These are phyloP conservation scores for Dillenia suffruticosa DNA, from an alignment of 164 flowering plant species.

Conservation along the genomic window DNA sequence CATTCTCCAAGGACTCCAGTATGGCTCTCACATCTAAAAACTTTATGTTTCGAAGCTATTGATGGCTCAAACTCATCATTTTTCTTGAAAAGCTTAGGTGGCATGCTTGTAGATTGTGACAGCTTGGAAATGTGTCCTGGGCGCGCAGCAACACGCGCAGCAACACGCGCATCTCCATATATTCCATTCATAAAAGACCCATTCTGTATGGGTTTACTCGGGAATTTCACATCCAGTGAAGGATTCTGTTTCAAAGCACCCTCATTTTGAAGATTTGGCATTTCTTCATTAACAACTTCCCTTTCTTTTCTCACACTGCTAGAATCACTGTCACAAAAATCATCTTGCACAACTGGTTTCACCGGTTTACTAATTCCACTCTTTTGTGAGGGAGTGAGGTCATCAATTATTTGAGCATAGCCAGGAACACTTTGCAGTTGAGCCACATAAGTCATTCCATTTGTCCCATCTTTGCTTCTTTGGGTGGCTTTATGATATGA, in stretches of 20 bases:
- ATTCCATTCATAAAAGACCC: constrained; percentile 15
- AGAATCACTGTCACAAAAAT: constrained; percentile 7
- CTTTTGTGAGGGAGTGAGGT: constrained; percentile 16
- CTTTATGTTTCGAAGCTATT: constrained; percentile 10
- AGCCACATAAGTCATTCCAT: constrained; percentile 42
- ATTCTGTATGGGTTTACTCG: constrained; percentile 3
- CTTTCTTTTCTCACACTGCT: constrained; percentile 6
- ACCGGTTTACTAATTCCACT: constrained; percentile 10
- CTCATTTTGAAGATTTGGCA: too few species aligned
- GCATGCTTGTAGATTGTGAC: constrained; percentile 13
- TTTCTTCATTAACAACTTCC: too few species aligned
- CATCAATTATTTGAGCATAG: constrained; percentile 44
- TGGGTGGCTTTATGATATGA: constrained; percentile 36
- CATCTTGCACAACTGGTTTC: constrained; percentile 9
- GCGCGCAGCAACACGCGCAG: constrained; percentile 8
- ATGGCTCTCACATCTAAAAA: constrained; percentile 11
- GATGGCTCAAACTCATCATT: constrained; percentile 7
- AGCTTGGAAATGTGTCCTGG: constrained; percentile 9
- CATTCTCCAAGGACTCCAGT: neutral
- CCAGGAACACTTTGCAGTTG: constrained; percentile 47
- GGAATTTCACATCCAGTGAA: constrained; percentile 1
- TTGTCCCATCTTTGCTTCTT: constrained; percentile 25
- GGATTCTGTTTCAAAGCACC: too few species aligned
- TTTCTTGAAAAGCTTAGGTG: neutral
- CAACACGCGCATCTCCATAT: constrained; percentile 3